Percentiles rank a stretch among this genome's conserved stretches.
These are phyloP conservation scores for Colletotrichum nymphaeae DNA, from an alignment of 2,329 filamentous ascomycete species.

Conservation along the genomic window DNA sequence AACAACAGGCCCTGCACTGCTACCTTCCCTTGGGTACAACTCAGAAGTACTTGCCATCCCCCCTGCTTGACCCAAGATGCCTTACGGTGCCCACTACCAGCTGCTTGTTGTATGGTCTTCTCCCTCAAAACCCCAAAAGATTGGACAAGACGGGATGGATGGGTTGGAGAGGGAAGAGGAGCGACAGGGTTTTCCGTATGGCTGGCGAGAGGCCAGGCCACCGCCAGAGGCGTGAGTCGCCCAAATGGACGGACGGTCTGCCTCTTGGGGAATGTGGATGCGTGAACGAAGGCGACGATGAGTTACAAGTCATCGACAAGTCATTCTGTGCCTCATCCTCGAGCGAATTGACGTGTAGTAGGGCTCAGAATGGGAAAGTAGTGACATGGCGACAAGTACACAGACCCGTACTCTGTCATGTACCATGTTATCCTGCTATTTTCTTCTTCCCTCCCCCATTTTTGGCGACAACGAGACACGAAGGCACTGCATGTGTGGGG, in stretches of 20 bases:
- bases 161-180: constrained; percentile 6
- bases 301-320: constrained; percentile 5
- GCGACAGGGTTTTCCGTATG: constrained; percentile 10
- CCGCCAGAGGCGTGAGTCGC: neutral
- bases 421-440: neutral
- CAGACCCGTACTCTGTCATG: neutral
- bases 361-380: neutral
- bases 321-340: constrained; percentile 19
- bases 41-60: neutral
- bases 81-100: neutral
- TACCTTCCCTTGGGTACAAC: neutral
- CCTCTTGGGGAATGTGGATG: constrained; percentile 34
- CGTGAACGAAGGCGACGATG: constrained; percentile 16
- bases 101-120: neutral
- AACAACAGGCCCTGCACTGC: constrained; percentile 8
- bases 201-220: neutral
- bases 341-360: neutral
- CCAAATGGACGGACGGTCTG: constrained; percentile 1
- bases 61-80: constrained; percentile 10
- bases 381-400: neutral
- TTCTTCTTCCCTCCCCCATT: no score
- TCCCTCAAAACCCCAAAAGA: neutral
- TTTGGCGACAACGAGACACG: constrained; percentile 7
- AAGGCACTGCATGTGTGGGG: constrained; percentile 16
- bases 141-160: neutral